phyloP scores from a whole-genome alignment of 1,284 basidiomycete species.

The Tilletiopsis washingtonensis region DNA sequence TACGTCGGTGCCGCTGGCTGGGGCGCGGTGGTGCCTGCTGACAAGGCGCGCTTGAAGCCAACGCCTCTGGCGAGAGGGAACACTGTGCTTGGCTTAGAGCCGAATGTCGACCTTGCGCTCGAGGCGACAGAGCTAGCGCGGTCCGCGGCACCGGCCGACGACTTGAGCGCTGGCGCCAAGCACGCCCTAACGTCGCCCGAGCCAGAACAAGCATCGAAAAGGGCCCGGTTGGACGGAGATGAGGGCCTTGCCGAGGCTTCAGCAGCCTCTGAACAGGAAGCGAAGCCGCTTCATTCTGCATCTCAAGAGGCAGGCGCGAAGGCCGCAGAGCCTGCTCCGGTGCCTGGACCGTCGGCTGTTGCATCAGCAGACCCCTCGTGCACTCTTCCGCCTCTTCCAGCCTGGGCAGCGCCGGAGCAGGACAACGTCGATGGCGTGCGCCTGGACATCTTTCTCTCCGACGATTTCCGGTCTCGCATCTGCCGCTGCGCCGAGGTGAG shows the following conservation, averaged over 20 bases:
- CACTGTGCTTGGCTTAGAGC: neutral
- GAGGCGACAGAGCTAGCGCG: no score
- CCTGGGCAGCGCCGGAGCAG: neutral
- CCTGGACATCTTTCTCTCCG: slow-evolving; percentile 8
- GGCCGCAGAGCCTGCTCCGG: neutral
- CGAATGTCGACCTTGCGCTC: no score
- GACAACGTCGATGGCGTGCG: neutral
- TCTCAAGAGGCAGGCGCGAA: neutral
- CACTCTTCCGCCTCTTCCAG: neutral
- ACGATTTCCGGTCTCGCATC: slow-evolving; percentile 38
- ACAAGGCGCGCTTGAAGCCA: neutral
- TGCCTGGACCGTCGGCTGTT: neutral
- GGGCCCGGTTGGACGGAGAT: no score
- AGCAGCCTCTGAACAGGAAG: neutral
- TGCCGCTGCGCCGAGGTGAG: slow-evolving; percentile 44
- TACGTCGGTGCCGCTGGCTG: slow-evolving; percentile 35
- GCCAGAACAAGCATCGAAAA: neutral
- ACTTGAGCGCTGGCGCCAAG: neutral
- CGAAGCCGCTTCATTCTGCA: neutral
- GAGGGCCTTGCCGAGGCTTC: no score
- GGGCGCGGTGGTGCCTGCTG: slow-evolving; percentile 14
- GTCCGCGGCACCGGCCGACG: neutral
- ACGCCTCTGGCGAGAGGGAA: neutral
- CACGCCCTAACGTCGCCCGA: neutral
- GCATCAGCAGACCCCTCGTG: neutral